A percentile compares a stretch with the other conserved stretches of the same genome.
Evolutionary conservation across 2,329 filamentous ascomycete species (phyloP).

Genomic region (Ciborinia camelliae): DNA sequence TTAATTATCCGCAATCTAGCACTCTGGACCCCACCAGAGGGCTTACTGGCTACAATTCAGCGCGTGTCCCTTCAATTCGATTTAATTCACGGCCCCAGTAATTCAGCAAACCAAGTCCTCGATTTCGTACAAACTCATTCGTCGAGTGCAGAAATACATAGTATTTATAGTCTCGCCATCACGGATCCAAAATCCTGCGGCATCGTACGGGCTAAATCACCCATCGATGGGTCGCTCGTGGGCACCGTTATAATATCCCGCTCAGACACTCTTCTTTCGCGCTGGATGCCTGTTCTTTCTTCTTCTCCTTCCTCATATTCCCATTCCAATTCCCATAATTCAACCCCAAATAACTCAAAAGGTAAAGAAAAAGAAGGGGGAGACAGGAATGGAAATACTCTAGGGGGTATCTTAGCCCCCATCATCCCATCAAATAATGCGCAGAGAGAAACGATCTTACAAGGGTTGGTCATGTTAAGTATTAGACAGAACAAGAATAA

Average conservation of each 20-base stretch:
- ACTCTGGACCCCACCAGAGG: conserved; percentile 59
- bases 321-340: background rate
- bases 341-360: background rate
- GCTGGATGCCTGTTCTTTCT: conserved; percentile 58
- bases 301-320: conserved; percentile 39
- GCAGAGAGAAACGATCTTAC: conserved; percentile 61
- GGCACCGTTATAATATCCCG: conserved; percentile 65
- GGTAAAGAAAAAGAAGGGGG: background rate
- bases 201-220: conserved; percentile 63
- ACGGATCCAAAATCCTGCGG: conserved; percentile 58
- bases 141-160: conserved; percentile 59
- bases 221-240: conserved; percentile 57
- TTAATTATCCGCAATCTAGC: conserved; percentile 59
- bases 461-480: conserved; percentile 62
- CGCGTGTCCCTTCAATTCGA: conserved; percentile 55
- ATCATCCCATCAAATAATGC: conserved; percentile 58
- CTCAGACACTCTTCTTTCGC: conserved; percentile 53
- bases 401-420: conserved; percentile 63
- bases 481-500: conserved; percentile 64
- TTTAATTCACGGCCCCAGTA: conserved; percentile 61
- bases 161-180: conserved; percentile 64
- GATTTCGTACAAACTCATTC: conserved; percentile 55
- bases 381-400: conserved; percentile 40
- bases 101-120: conserved; percentile 53
- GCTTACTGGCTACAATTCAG: conserved; percentile 56